Evolutionary conservation across 139 green algal genomes (phyloP), one percentile per base, ranked within the genome.

Genomic region (Eudorina sp.): DNA sequence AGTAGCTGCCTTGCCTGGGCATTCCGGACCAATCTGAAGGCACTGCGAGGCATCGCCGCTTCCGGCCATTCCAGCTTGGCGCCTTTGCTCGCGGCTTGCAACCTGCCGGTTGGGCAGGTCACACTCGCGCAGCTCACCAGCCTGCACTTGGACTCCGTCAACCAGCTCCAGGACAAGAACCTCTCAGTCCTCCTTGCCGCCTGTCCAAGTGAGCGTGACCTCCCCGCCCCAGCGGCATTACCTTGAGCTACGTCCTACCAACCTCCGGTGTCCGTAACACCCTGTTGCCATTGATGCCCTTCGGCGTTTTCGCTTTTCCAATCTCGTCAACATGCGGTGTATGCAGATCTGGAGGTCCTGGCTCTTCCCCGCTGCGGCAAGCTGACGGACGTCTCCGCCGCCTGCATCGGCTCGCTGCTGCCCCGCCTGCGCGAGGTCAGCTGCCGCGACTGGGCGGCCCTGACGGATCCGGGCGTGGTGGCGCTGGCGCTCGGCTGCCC

Each of bases 21-120:
- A 7, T 64, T 86, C 41, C 41, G 60, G 16, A 16, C 41, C n/a
- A 7, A 76, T n/a, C 45, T 86, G 18, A 31, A 91, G 48, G 80
- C 85, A 18, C 81, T 97, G 9, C 41, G 43, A 7, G 23, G 27
- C n/a, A 55, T 86, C 23, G 31, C 80, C 2, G 80, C 58, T 4
- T 62, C 78, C 0, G 78, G 78, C 38, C 53, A 69, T 27, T 62
- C 78, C 13, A 60, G 78, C 78, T 55, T 85, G 38, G 38, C 55
- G 14, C 34, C 78, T 6, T 2, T 85, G 4, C 25, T 85, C 8
- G 3, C 38, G 31, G 78, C 55, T 0, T 85, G 55, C 29, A 23
- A 41, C 4, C 40, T 74, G 27, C 78, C 55, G 21, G 7, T 40
- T 8, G 55, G 38, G 19, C 53, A 38, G 23, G 23, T 25, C 13